Percentiles rank a stretch among this genome's conserved stretches.
These are phyloP conservation scores for Ogataea kodamae DNA, from an alignment of 805 yeast genomes.

Conservation along the genomic window DNA sequence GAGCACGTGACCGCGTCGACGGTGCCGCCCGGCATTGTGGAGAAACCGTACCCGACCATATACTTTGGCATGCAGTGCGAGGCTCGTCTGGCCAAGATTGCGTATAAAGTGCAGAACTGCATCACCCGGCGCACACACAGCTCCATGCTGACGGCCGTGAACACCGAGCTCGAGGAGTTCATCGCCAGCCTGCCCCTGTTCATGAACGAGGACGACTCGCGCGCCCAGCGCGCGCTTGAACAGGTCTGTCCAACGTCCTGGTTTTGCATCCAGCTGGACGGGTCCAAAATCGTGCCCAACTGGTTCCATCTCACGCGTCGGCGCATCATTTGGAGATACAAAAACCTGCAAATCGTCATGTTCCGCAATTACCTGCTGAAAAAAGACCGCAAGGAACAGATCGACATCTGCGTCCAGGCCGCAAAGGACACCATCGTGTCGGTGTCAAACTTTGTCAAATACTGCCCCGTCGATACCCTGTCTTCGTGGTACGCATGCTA, in stretches of 20 bases:
- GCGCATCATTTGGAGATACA: conserved; percentile 49
- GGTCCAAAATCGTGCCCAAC: conserved; percentile 23
- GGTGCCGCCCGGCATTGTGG: conserved; percentile 4
- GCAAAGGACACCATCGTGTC: conserved; percentile 46
- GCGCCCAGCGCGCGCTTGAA: conserved; percentile 4
- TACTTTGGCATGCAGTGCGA: conserved; percentile 48
- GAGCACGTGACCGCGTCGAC: conserved; percentile 3
- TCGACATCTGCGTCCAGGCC: conserved; percentile 39
- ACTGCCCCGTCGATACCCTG: conserved; percentile 5
- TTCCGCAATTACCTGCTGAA: conserved; percentile 47
- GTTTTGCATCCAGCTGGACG: conserved; percentile 7
- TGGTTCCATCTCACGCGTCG: conserved; percentile 48
- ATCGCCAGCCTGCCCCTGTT: conserved; percentile 38
- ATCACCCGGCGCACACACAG: conserved; percentile 17
- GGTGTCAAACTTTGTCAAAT: conserved; percentile 32
- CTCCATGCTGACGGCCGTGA: conserved; percentile 21
- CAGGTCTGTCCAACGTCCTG: conserved; percentile 5
- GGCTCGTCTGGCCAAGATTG: conserved; percentile 40
- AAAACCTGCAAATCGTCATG: conserved; percentile 45
- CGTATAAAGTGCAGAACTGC: conserved; percentile 40
- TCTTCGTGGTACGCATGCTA: conserved; percentile 50
- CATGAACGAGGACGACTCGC: conserved; percentile 32
- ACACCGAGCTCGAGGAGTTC: conserved; percentile 36
- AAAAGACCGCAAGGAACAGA: conserved; percentile 34
- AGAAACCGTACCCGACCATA: conserved; percentile 39